A percentile compares a stretch with the other conserved stretches of the same genome.
Conservation (phyloP, 345 rosid species). For the Toxicodendron radicans region DNA sequence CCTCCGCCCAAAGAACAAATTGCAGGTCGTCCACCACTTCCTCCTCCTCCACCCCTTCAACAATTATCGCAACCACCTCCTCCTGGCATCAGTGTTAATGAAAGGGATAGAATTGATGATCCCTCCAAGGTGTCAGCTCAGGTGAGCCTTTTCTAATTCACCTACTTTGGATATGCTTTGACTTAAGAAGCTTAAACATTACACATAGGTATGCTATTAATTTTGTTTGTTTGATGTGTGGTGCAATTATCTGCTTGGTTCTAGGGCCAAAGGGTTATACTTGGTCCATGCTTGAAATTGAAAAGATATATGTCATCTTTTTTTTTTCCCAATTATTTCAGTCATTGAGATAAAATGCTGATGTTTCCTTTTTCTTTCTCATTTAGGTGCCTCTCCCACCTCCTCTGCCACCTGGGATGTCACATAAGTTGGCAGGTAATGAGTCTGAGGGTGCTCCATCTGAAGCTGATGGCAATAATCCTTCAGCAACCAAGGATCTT, state of each 20-base stretch:
- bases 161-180: neutral
- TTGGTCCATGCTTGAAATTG: neutral
- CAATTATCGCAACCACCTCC: slow-evolving; percentile 61
- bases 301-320: neutral
- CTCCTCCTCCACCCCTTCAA: slow-evolving; percentile 66
- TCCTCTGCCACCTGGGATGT: slow-evolving; percentile 69
- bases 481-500: slow-evolving; percentile 41
- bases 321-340: neutral
- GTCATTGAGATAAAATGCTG: neutral
- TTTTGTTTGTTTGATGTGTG: neutral
- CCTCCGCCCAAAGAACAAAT: slow-evolving; percentile 74
- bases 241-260: neutral
- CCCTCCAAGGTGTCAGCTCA: slow-evolving; percentile 44
- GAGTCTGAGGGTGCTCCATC: slow-evolving; percentile 47
- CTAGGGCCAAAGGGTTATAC: neutral
- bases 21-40: slow-evolving; percentile 50
- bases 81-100: slow-evolving; percentile 51
- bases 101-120: slow-evolving; percentile 48
- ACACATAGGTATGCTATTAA: neutral
- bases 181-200: neutral
- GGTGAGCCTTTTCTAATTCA: slow-evolving; percentile 36
- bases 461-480: slow-evolving; percentile 46
- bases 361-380: slow-evolving; percentile 15
- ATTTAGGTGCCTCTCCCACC: slow-evolving; percentile 59
- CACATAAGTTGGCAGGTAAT: slow-evolving; percentile 39